Base-by-base conservation (phyloP, 306 rosid genomes). In the Dryas alaskensis region DNA sequence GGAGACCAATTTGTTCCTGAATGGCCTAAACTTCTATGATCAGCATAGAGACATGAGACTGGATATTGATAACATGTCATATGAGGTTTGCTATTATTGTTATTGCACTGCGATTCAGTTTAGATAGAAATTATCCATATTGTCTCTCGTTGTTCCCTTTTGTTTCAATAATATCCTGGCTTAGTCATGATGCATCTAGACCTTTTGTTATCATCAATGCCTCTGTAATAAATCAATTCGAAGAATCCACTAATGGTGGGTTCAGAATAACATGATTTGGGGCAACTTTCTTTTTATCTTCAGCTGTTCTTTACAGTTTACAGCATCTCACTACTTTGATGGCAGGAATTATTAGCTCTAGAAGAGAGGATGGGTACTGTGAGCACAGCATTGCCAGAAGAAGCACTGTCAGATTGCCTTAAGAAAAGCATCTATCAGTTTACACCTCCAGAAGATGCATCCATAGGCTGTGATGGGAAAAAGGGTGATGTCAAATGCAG, bases 291-390 rank as follows among this genome's bases (percentile, higher is more conserved):
- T 59, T 62, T 43, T 46, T 19, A n/a, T 45, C n/a, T 75, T 66
- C 9, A 40, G 72, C 58, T 39, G 66, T 67, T 27, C 50, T 25
- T 48, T 39, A 31, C 22, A 49, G 46, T 59, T 48, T 39, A 31
- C 22, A 49, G 46, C 55, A 47, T 67, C 76, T 46, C 54, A 10
- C 63, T 47, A 42, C 47, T 59, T 61, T 37, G 60, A 60, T 81
- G 80, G 79, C 83, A 92, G 99, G 97, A 95, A 87, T 85, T 95
- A 57, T 79, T 95, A 58, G 99, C 96, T 71, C 80, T 95, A 73
- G 99, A 95, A 84, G 99, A 95, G 83, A 90, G 89, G 69, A 95
- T 92, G 97, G 99, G 99, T n/a, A 73, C 79, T 61, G 99, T 95
- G 80, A 92, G 98, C 88, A 92, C 97, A 73, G 96, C 99, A 76